These are phyloP conservation scores for Pelargonium cotyledonis DNA, from an alignment of 441 rosid genomes.

Conservation along the genomic window DNA sequence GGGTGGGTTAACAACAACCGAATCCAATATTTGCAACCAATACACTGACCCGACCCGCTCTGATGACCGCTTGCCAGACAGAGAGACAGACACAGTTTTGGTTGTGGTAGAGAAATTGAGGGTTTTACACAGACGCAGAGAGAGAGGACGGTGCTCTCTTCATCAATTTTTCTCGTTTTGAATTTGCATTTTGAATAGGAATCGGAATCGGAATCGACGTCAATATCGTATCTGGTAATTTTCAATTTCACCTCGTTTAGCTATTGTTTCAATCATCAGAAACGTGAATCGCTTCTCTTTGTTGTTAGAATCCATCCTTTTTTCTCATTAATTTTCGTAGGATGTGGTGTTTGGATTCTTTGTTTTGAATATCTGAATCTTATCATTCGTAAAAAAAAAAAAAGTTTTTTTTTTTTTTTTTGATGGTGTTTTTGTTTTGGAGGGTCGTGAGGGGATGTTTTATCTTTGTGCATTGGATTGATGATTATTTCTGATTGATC, in stretches of 20 bases:
- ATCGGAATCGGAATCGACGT: not conserved
- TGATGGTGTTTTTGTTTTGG: not conserved
- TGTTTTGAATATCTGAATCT: not conserved
- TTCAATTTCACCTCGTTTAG: not conserved
- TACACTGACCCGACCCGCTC: too few species aligned
- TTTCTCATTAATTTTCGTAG: not conserved
- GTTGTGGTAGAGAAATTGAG: not conserved
- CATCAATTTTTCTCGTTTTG: not conserved
- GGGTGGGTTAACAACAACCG: too few species aligned
- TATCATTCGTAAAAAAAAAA: too few species aligned
- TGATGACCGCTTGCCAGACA: not conserved
- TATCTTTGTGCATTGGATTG: not conserved
- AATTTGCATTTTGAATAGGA: too few species aligned
- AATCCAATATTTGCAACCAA: too few species aligned
- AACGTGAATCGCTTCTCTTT: not conserved
- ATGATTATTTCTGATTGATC: not conserved
- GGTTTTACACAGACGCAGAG: constrained; percentile 1
- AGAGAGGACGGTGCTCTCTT: not conserved
- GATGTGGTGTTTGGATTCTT: not conserved
- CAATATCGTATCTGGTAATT: not conserved
- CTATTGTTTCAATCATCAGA: not conserved
- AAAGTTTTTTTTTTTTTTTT: too few species aligned
- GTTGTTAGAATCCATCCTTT: not conserved
- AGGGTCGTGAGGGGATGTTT: not conserved
- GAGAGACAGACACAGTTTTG: not conserved